phyloP scores from a whole-genome alignment of 495 filamentous ascomycete species.

The Lentithecium fluviatile region DNA sequence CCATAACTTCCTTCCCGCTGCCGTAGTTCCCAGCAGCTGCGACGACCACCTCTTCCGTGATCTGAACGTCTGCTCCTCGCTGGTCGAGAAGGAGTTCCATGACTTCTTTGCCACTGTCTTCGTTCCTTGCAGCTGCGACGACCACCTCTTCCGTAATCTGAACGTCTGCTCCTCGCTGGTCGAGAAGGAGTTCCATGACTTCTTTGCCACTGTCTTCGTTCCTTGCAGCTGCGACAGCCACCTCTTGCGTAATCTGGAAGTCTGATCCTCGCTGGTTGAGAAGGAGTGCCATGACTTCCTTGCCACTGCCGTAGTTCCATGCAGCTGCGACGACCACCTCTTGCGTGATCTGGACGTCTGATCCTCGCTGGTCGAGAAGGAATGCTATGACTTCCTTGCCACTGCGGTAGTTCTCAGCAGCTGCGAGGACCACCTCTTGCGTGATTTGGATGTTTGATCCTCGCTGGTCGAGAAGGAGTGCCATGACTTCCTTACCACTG shows the following conservation, averaged over 20 bases:
- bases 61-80: conserved; percentile 9
- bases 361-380: conserved; percentile 14
- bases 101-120: conserved; percentile 16
- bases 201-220: too few relatives aligned
- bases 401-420: conserved; percentile 8
- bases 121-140: conserved; percentile 12
- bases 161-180: too few relatives aligned
- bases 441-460: conserved; percentile 30
- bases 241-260: too few relatives aligned
- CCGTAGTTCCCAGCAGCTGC: conserved; percentile 10
- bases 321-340: conserved; percentile 20
- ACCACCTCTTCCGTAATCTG: conserved; percentile 3
- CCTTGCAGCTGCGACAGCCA: too few relatives aligned
- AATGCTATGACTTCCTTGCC: conserved; percentile 24
- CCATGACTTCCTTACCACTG: conserved; percentile 24
- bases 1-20: conserved; percentile 26
- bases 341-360: conserved; percentile 12
- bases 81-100: conserved; percentile 21
- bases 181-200: too few relatives aligned
- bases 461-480: background rate
- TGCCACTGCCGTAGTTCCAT: background rate
- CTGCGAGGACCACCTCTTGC: conserved; percentile 23
- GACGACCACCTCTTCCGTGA: conserved; percentile 14
- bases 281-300: too few relatives aligned
- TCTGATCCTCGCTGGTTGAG: too few relatives aligned